Conservation (phyloP, 2,329 filamentous ascomycete genomes). For the Talaromyces pinophilus region DNA sequence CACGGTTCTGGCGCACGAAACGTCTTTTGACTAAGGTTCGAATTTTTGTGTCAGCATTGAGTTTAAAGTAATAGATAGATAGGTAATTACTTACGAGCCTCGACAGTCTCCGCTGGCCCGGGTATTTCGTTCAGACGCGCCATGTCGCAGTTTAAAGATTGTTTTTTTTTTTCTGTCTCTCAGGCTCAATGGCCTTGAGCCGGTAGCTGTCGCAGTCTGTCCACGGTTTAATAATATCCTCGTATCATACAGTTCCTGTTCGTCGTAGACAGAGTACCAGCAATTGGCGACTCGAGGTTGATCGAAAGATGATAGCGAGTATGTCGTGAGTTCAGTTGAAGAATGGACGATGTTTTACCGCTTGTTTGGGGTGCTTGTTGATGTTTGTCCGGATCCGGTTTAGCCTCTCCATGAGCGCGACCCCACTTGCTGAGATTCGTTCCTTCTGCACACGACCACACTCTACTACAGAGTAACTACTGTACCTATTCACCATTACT, state of each 20-base stretch:
- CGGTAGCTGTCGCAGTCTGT: background rate
- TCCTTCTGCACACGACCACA: background rate
- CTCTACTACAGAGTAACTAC: too few species aligned
- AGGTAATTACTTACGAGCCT: slow-evolving; percentile 45
- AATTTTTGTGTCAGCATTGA: background rate
- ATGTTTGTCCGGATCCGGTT: slow-evolving; percentile 39
- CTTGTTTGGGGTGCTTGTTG: slow-evolving; percentile 35
- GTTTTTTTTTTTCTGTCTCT: background rate
- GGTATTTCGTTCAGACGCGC: slow-evolving; percentile 53
- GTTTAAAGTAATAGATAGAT: too few species aligned
- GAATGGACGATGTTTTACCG: slow-evolving; percentile 6
- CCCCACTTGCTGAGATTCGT: slow-evolving; percentile 2
- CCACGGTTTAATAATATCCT: background rate
- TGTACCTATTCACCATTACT: background rate
- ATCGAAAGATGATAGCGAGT: background rate
- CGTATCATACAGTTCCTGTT: background rate
- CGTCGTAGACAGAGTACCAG: background rate
- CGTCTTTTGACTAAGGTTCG: slow-evolving; percentile 58
- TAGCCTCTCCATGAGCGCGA: slow-evolving; percentile 28
- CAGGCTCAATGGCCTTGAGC: slow-evolving; percentile 12
- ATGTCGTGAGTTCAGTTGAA: background rate
- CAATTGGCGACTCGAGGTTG: background rate
- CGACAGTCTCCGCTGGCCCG: slow-evolving; percentile 49
- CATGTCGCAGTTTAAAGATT: slow-evolving; percentile 37
- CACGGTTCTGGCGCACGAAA: slow-evolving; percentile 66